A percentile compares a stretch with the other conserved stretches of the same genome.
These are phyloP conservation scores for Aspergillus egyptiacus DNA, from an alignment of 495 filamentous ascomycete species.

Conservation along the genomic window DNA sequence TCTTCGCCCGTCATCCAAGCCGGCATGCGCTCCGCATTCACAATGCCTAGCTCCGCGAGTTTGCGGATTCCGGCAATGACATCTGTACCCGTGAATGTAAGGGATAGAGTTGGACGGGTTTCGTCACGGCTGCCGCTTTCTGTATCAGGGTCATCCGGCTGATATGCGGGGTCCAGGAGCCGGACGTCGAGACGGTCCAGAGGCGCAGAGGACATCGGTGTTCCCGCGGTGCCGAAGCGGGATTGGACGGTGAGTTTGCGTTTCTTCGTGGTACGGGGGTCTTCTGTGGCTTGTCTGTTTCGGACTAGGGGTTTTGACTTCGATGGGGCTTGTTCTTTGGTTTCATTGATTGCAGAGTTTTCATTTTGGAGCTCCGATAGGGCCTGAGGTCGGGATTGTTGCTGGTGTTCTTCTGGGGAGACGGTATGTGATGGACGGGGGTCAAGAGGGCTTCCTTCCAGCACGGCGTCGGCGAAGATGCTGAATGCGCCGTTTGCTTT, in stretches of 20 bases:
- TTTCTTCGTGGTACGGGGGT: constrained; percentile 50
- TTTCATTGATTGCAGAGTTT: constrained; percentile 6
- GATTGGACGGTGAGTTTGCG: constrained; percentile 53
- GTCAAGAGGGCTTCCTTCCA: constrained; percentile 54
- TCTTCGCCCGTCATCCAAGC: constrained; percentile 91
- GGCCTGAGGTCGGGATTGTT: constrained; percentile 13
- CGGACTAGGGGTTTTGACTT: not conserved
- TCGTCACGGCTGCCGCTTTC: constrained; percentile 21
- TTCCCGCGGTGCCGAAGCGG: constrained; percentile 37
- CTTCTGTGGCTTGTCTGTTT: constrained; percentile 30
- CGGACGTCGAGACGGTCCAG: constrained; percentile 31
- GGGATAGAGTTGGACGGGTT: constrained; percentile 38
- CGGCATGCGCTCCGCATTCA: constrained; percentile 72
- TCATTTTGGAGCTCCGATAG: constrained; percentile 24
- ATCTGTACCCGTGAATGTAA: constrained; percentile 67
- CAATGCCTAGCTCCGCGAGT: constrained; percentile 64
- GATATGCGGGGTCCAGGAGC: constrained; percentile 24
- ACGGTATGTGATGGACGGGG: constrained; percentile 39
- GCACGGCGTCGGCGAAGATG: constrained; percentile 61
- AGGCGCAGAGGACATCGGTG: constrained; percentile 17
- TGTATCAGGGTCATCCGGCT: not conserved
- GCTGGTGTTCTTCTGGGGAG: constrained; percentile 35
- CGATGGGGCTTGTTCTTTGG: not conserved
- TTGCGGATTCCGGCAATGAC: constrained; percentile 76
- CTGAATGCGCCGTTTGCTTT: constrained; percentile 70